These are phyloP conservation scores for Phytopythium montanum DNA, from an alignment of 352 stramenopile genomes.

Conservation along the genomic window DNA sequence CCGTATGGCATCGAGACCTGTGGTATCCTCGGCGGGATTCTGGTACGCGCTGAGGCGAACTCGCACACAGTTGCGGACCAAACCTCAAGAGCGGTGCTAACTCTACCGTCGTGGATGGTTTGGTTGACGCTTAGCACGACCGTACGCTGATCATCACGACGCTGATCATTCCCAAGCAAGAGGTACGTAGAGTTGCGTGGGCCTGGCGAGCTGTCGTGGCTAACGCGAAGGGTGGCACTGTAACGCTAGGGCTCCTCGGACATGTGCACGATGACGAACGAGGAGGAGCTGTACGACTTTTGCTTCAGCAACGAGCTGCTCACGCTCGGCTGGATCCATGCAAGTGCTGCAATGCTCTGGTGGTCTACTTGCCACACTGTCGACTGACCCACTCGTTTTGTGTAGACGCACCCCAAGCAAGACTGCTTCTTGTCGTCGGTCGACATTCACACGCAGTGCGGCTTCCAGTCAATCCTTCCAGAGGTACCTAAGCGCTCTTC, in stretches of 20 bases:
- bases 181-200: conserved; percentile 29
- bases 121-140: conserved; percentile 38
- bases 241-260: conserved; percentile 71
- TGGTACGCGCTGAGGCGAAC: conserved; percentile 34
- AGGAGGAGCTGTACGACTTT: conserved; percentile 87
- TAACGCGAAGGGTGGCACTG: background rate
- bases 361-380: background rate
- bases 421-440: conserved; percentile 89
- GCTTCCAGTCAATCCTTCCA: conserved; percentile 87
- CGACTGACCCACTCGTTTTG: background rate
- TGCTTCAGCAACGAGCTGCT: conserved; percentile 84
- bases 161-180: conserved; percentile 87
- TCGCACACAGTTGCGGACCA: background rate
- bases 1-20: conserved; percentile 90
- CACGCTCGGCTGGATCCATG: conserved; percentile 91
- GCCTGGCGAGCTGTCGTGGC: background rate
- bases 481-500: conserved; percentile 63
- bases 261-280: conserved; percentile 85
- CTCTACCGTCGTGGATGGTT: background rate
- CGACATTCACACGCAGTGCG: conserved; percentile 89
- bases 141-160: conserved; percentile 68
- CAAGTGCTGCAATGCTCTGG: conserved; percentile 21
- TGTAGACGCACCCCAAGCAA: conserved; percentile 83
- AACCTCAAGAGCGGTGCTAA: background rate
- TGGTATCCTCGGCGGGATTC: conserved; percentile 79